Conservation (phyloP, 345 rosid species). For the Citrus australasica region DNA sequence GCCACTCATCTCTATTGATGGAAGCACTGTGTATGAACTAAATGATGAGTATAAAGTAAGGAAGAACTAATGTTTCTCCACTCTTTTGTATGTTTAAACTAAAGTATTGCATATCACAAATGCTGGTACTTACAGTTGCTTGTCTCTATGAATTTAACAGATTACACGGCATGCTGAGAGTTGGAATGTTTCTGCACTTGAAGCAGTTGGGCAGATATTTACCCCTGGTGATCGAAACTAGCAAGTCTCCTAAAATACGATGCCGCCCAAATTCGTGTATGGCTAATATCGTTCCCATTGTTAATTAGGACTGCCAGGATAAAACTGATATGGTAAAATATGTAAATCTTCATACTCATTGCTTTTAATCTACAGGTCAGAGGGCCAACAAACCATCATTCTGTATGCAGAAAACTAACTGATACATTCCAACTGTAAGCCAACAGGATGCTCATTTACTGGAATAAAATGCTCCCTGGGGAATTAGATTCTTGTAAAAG, state of each 20-base stretch:
- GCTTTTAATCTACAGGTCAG: neutral
- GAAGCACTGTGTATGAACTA: slow-evolving; percentile 62
- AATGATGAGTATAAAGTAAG: slow-evolving; percentile 51
- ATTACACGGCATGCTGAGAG: slow-evolving; percentile 75
- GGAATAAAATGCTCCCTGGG: neutral
- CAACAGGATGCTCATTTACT: neutral
- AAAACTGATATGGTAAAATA: neutral
- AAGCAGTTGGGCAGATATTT: slow-evolving; percentile 78
- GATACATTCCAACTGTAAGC: neutral
- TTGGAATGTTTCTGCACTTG: slow-evolving; percentile 73
- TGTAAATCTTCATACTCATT: neutral
- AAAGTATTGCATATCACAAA: neutral
- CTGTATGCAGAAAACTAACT: neutral
- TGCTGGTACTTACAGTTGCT: neutral
- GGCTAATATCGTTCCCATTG: neutral
- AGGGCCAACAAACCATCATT: neutral
- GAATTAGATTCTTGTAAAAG: neutral
- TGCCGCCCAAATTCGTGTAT: neutral
- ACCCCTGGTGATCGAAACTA: slow-evolving; percentile 29
- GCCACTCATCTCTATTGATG: slow-evolving; percentile 62
- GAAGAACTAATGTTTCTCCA: neutral
- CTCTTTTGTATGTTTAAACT: neutral
- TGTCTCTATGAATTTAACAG: slow-evolving; percentile 26
- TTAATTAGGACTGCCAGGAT: neutral
- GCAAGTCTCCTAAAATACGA: slow-evolving; percentile 7